Conservation (phyloP, 1,284 basidiomycete species). For the Volvariella volvacea region DNA sequence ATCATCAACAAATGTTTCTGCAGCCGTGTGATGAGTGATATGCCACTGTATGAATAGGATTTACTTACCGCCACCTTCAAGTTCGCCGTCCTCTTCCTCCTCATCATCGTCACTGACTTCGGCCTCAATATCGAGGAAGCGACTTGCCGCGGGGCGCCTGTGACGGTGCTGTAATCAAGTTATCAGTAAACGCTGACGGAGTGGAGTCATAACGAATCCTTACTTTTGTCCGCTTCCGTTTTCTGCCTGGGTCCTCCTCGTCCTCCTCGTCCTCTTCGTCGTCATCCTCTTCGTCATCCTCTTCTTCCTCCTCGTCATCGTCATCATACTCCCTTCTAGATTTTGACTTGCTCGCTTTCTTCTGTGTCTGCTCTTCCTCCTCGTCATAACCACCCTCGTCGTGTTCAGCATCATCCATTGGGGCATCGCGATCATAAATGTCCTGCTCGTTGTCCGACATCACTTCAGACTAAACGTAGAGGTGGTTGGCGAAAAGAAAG, state of each 20-base stretch:
- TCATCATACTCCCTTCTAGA: constrained; percentile 21
- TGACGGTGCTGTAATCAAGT: constrained; percentile 47
- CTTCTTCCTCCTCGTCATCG: constrained; percentile 28
- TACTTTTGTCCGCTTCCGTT: constrained; percentile 55
- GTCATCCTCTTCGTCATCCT: constrained; percentile 33
- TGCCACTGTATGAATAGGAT: neutral
- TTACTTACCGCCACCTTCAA: constrained; percentile 57
- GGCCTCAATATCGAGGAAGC: constrained; percentile 94
- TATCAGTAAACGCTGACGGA: too few species aligned
- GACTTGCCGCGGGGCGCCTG: constrained; percentile 58
- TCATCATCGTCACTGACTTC: constrained; percentile 94
- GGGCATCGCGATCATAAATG: constrained; percentile 26
- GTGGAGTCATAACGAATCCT: constrained; percentile 8
- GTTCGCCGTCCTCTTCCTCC: constrained; percentile 90
- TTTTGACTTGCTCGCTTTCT: constrained; percentile 31
- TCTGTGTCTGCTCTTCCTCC: constrained; percentile 41
- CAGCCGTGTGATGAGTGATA: constrained; percentile 9
- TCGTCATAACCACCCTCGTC: constrained; percentile 20
- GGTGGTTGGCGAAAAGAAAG: too few species aligned
- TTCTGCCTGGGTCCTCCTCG: constrained; percentile 33
- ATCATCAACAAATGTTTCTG: constrained; percentile 81
- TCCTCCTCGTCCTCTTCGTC: constrained; percentile 38
- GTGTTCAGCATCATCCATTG: constrained; percentile 27
- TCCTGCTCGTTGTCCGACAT: constrained; percentile 52
- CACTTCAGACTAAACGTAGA: constrained; percentile 1